Evolutionary conservation across 2,329 filamentous ascomycete species (phyloP), one percentile per base, ranked within the genome.

Genomic region (Tolypocladium tropicale): DNA sequence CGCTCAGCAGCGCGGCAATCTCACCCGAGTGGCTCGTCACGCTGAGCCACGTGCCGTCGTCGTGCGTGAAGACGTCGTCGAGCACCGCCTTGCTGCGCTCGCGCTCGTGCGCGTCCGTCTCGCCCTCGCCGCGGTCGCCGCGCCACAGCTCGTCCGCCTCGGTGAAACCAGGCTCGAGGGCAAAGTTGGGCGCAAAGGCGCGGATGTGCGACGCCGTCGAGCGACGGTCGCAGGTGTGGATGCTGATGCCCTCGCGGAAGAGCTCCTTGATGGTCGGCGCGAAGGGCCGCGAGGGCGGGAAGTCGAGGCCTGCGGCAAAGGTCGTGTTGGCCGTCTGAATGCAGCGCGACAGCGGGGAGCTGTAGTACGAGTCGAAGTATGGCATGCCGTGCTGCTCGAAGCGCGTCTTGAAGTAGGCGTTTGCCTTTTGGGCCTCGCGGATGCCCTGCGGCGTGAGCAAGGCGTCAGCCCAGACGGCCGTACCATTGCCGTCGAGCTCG

Each of bases 181-280:
- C 62, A 63, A 78, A 85, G 1, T 61, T 65, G 0, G 82, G 83
- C 52, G 82, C 81, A 4, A 75, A 71, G 3, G 69, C 59, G 18
- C 71, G 68, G 58, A 89, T 83, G 57, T 76, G 75, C 0, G 77
- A 74, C 63, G 75, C 79, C 61, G 70, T 78, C 25, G 78, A 79
- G 11, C 86, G 76, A 33, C 80, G 76, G 68, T 89, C 83, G 65
- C 86, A 90, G 0, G 85, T 88, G 65, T 88, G 86, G 46, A 83
- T 80, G 55, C 79, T 83, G 55, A 89, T 81, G 2, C 80, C 79
- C 68, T 89, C 86, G 33, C 86, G 77, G 60, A 89, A 73, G 37
- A 78, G 66, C 62, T 89, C 86, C 68, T 87, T 88, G 58, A 89
- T 71, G 1, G 74, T 72, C 0, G 84, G 85, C 2, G 68, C 67